Evolutionary conservation across 345 rosid genomes (phyloP).

Genomic region (Populus deltoides): DNA sequence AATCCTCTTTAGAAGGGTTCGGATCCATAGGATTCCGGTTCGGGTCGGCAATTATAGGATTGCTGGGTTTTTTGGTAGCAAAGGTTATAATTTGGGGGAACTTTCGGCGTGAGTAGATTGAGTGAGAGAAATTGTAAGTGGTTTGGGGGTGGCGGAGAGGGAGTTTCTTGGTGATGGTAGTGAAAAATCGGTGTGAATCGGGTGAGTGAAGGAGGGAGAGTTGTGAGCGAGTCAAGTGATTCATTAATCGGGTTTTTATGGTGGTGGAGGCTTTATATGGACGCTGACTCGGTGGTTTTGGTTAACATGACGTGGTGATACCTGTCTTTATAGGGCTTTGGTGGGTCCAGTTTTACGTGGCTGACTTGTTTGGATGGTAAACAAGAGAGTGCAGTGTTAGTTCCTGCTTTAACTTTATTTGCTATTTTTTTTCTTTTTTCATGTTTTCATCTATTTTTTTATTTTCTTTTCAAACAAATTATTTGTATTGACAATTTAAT

Average conservation of each 20-base stretch:
- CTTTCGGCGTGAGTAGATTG: neutral
- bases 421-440: neutral
- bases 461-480: too few relatives aligned
- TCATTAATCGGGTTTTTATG: slow-evolving; percentile 22
- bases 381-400: neutral
- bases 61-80: slow-evolving; percentile 8
- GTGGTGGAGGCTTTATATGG: neutral
- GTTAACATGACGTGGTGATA: neutral
- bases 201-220: slow-evolving; percentile 19
- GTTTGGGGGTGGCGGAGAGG: neutral
- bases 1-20: slow-evolving; percentile 48
- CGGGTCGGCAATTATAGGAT: slow-evolving; percentile 1
- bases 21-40: slow-evolving; percentile 41
- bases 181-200: slow-evolving; percentile 16
- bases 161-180: neutral
- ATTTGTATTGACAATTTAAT: too few relatives aligned
- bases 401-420: neutral
- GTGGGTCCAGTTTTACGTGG: neutral
- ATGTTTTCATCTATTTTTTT: too few relatives aligned
- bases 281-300: neutral
- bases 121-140: neutral
- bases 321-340: neutral
- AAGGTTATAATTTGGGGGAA: slow-evolving; percentile 1
- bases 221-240: slow-evolving; percentile 29
- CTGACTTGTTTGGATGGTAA: neutral